Base-by-base conservation (phyloP, 169 alveolate species). In the Plasmodium ovale region DNA sequence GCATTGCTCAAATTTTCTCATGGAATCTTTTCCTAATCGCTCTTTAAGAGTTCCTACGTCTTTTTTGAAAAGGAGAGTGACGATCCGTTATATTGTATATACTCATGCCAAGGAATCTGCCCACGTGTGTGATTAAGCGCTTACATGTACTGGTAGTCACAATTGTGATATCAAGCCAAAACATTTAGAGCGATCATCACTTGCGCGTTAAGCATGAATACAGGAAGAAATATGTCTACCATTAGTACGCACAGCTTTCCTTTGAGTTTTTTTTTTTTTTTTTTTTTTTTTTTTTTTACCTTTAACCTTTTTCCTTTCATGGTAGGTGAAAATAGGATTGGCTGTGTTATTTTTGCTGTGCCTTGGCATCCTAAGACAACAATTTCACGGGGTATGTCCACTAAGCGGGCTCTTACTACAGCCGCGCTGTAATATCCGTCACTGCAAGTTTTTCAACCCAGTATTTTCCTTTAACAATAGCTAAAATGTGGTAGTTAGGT, bases 261-360 rank as follows among this genome's bases (percentile, higher is more conserved):
- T 37, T 1, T 14, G 19, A 9, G 9, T 71, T 31, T 35, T 35
- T 31, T 14, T 1, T 14, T 3, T 39, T 42, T 35, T 54, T 25
- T 27, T 25, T 54, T 64, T 49, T 7, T 7, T 16, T 21, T 42
- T 64, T n/a, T 29, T 35, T 65, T 29, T 47, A 91, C 94, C 96
- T 68, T 94, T 89, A 49, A 97, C 93, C 89, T 91, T 96, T 89
- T 94, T 87, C 87, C 97, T 93, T 82, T 97, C 99, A 64, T 96
- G 97, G 79, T 96, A 95, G 6, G 99, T 96, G 87, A 97, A 97
- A 23, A 97, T 94, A 51, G 97, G 92, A 44, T 91, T 92, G 5
- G 98, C 97, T 21, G 98, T 96, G 87, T 96, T 97, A 72, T 96
- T 96, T 89, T 96, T 97, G 59, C 98, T 96, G 85, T 96, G 99